Evolutionary conservation across 441 rosid species (phyloP), one percentile per base, ranked within the genome.

Genomic region (Pelargonium fulgidum): DNA sequence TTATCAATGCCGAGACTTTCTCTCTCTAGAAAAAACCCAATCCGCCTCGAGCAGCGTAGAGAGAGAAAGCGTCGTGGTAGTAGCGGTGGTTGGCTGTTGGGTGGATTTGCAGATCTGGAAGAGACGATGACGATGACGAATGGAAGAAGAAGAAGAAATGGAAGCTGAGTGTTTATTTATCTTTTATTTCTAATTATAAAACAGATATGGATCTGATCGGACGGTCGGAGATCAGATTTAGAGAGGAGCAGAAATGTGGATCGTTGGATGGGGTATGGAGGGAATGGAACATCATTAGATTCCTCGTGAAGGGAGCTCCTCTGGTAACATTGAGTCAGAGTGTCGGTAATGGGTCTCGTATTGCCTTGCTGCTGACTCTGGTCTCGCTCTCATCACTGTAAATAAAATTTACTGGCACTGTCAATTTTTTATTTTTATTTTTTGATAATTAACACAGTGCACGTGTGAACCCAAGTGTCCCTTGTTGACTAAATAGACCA

Each of bases 161-260:
- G 29, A 52, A 26, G 4, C 64, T 62, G 61, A 41, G 68, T 20
- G 70, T 24, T 26, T 33, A 10, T 36, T 73, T 13, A 19, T 22
- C 24, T 22, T 6, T 13, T 16, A 3, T 56, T 16, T 14, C 1
- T 1, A 16, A 14, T 3, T 19, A 56, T 6, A 47, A 47, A 47
- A 47, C 4, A 47, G 7, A 16, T 0, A 54, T 20, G 83, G 85
- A 82, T 82, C 73, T 65, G 64, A 83, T 81, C 83, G 68, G 79
- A 83, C 78, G 91, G 97, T 59, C 47, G 70, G 67, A 79, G 75
- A 81, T 74, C 26, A 89, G 97, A 90, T 84, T 83, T 80, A 79
- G 76, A 16, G 47, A 12, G 26, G 47, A 0, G 14, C 62, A 16
- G 68, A 59, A 66, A 13, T 39, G 0, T 59, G 20, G 58, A 4